Conservation (phyloP, 352 stramenopile species). For the Pythium vanterpoolii region DNA sequence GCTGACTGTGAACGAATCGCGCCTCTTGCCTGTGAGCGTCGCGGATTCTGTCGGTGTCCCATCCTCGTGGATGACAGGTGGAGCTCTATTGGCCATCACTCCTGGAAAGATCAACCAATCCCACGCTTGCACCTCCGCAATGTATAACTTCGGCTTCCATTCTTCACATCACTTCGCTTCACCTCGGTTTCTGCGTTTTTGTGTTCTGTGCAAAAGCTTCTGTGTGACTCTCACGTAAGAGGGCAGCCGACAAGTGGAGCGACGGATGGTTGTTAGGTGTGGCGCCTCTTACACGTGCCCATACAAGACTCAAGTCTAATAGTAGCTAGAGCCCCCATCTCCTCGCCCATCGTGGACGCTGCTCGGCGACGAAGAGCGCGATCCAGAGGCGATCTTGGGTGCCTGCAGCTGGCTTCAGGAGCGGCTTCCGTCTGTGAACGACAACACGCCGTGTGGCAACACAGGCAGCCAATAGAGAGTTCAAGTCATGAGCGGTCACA, state of each 20-base stretch:
- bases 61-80: background rate
- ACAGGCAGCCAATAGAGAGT: too few species aligned
- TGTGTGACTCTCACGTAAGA: background rate
- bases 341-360: too few species aligned
- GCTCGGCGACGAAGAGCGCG: background rate
- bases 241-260: too few species aligned
- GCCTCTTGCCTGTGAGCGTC: background rate
- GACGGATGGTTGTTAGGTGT: background rate
- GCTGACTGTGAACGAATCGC: slow-evolving; percentile 1
- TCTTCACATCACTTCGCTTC: background rate
- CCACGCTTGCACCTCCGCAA: background rate
- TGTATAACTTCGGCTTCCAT: background rate
- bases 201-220: background rate
- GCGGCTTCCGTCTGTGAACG: background rate
- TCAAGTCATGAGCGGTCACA: too few species aligned
- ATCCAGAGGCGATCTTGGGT: background rate
- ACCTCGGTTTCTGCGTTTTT: background rate
- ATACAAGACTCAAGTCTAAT: too few species aligned
- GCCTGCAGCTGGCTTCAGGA: background rate
- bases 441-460: too few species aligned
- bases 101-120: background rate
- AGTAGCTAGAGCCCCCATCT: too few species aligned
- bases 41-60: slow-evolving; percentile 6
- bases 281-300: too few species aligned
- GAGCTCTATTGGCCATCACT: background rate